A percentile compares a stretch with the other conserved stretches of the same genome.
phyloP scores from a whole-genome alignment of 208 protist genomes.

The Acanthamoeba royreba region DNA sequence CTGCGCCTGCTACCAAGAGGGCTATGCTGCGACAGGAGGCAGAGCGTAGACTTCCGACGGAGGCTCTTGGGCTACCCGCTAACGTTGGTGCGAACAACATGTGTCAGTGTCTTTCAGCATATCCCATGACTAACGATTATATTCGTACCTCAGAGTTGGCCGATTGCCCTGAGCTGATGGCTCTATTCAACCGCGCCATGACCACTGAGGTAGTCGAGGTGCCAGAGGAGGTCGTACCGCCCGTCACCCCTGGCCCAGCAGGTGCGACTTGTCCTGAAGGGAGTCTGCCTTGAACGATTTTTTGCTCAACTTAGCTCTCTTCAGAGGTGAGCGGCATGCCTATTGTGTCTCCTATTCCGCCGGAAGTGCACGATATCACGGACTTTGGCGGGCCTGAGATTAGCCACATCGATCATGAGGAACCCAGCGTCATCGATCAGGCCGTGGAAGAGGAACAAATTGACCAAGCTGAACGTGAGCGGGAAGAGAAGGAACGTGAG shows the following conservation, averaged over 20 bases:
- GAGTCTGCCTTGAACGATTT: background rate
- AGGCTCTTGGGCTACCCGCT: background rate
- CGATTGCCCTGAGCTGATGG: background rate
- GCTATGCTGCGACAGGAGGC: conserved; percentile 48
- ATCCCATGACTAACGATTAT: background rate
- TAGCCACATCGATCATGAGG: background rate
- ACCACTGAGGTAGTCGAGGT: conserved; percentile 19
- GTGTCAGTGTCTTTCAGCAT: background rate
- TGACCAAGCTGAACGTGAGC: background rate
- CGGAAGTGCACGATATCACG: background rate
- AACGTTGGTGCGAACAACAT: background rate
- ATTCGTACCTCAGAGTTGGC: conserved; percentile 9
- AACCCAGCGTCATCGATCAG: background rate
- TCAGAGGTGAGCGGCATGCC: background rate
- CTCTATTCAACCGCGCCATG: conserved; percentile 21
- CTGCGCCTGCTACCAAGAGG: conserved; percentile 46
- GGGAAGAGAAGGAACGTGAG: conserved; percentile 2
- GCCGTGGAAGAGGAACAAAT: background rate
- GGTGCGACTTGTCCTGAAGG: too few relatives aligned
- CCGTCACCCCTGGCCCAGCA: background rate
- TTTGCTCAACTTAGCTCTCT: background rate
- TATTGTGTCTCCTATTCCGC: background rate
- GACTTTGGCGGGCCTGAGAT: background rate
- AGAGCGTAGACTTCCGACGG: background rate
- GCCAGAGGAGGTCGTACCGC: background rate